Conservation (phyloP, 495 filamentous ascomycete species). For the Thozetella sp. region DNA sequence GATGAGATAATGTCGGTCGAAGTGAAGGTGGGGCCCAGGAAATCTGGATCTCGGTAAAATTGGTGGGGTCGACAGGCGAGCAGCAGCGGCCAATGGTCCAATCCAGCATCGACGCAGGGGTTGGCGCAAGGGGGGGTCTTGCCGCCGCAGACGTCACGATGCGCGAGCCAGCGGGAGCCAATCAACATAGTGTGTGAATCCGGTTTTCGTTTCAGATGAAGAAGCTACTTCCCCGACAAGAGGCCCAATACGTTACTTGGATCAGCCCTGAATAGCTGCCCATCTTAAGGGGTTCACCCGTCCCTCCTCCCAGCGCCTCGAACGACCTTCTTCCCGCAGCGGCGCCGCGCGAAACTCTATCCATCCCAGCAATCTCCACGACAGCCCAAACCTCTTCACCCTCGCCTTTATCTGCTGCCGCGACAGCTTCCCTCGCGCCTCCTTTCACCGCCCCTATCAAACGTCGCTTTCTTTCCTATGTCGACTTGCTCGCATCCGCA, state of each 20-base stretch:
- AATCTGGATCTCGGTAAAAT: background rate
- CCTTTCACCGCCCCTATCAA: background rate
- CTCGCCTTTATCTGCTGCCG: too few species aligned
- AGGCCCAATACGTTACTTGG: background rate
- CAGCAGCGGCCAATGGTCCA: background rate
- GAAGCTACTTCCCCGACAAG: background rate
- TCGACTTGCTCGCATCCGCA: background rate
- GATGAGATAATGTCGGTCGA: background rate
- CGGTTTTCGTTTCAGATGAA: conserved; percentile 7
- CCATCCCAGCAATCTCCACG: too few species aligned
- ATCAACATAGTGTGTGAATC: conserved; percentile 3
- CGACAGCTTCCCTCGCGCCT: too few species aligned
- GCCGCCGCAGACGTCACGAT: conserved; percentile 6
- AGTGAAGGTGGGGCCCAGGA: too few species aligned
- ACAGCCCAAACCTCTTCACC: too few species aligned
- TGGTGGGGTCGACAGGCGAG: background rate
- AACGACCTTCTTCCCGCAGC: background rate
- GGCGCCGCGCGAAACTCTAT: too few species aligned
- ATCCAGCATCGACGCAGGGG: background rate
- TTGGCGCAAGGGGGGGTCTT: background rate
- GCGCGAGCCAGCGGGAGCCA: background rate
- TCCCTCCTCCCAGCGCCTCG: background rate
- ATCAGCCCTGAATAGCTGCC: background rate
- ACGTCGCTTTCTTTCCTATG: background rate
- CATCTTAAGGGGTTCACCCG: background rate